Conservation (phyloP, 164 flowering plant species). For the Litsea cubeba region DNA sequence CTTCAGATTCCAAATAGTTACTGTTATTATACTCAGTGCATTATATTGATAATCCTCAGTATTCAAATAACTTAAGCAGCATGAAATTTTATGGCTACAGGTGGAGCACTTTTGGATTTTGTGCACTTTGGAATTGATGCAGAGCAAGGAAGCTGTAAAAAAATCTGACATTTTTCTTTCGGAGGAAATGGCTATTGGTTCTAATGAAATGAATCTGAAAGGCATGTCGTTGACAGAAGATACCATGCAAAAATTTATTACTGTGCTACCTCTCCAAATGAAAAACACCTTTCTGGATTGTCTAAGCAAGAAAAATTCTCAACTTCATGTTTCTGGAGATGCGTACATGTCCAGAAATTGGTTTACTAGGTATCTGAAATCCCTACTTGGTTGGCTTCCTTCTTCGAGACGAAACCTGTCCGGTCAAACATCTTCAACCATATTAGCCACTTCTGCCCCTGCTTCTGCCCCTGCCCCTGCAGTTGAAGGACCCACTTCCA, state of each 20-base stretch:
- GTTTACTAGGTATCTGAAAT: constrained; percentile 31
- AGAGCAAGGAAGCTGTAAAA: constrained; percentile 29
- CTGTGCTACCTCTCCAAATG: constrained; percentile 36
- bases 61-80: neutral
- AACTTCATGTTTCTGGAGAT: constrained; percentile 33
- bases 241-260: constrained; percentile 29
- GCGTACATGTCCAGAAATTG: constrained; percentile 31
- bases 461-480: too few relatives aligned
- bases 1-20: neutral
- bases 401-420: constrained; percentile 30
- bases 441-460: constrained; percentile 18
- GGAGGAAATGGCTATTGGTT: constrained; percentile 17
- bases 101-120: constrained; percentile 44
- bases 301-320: constrained; percentile 30
- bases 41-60: neutral
- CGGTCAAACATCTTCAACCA: constrained; percentile 6
- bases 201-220: constrained; percentile 14
- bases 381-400: constrained; percentile 23
- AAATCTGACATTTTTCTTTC: constrained; percentile 20
- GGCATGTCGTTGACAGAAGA: constrained; percentile 19
- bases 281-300: constrained; percentile 50
- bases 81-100: constrained; percentile 27
- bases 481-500: constrained; percentile 17
- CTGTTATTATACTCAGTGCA: neutral
- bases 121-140: constrained; percentile 42